These are phyloP conservation scores for Kwoniella mangroviensis DNA, from an alignment of 768 basidiomycete genomes.

Conservation along the genomic window DNA sequence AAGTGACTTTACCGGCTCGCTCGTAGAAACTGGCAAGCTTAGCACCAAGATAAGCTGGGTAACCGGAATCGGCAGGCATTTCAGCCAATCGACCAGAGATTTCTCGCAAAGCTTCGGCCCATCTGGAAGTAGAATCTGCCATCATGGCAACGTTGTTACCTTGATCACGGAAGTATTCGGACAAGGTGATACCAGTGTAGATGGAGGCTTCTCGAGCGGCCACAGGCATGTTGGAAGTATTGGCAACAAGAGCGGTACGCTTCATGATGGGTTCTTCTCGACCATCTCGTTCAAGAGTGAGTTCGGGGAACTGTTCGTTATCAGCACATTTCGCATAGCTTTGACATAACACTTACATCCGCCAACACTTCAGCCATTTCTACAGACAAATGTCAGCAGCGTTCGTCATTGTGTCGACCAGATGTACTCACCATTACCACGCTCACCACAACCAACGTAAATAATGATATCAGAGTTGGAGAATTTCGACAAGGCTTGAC, in stretches of 20 bases:
- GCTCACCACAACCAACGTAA: conserved; percentile 98
- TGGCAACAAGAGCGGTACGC: conserved; percentile 96
- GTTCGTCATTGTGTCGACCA: conserved; percentile 5
- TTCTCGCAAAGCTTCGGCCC: conserved; percentile 99
- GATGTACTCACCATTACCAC: conserved; percentile 68
- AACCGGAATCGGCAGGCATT: conserved; percentile 99
- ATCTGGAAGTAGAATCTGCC: conserved; percentile 98
- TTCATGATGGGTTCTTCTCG: conserved; percentile 99
- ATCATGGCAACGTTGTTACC: conserved; percentile 98
- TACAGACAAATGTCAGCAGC: conserved; percentile 4
- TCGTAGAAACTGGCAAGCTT: conserved; percentile 99
- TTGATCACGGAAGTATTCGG: conserved; percentile 99
- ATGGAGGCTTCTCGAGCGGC: conserved; percentile 99
- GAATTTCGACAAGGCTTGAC: conserved; percentile 86
- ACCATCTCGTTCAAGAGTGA: conserved; percentile 85
- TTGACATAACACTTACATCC: conserved; percentile 65
- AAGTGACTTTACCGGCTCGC: conserved; percentile 93
- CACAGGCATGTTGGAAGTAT: conserved; percentile 99
- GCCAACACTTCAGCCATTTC: conserved; percentile 88
- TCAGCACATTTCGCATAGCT: conserved; percentile 23
- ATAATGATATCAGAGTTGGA: conserved; percentile 99
- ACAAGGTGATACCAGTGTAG: conserved; percentile 98
- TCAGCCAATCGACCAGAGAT: conserved; percentile 98
- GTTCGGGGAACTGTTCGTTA: conserved; percentile 67
- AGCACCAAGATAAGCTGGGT: conserved; percentile 94